Evolutionary conservation across 1,284 basidiomycete genomes (phyloP).

Genomic region (Erythrobasidium hasegawianum): DNA sequence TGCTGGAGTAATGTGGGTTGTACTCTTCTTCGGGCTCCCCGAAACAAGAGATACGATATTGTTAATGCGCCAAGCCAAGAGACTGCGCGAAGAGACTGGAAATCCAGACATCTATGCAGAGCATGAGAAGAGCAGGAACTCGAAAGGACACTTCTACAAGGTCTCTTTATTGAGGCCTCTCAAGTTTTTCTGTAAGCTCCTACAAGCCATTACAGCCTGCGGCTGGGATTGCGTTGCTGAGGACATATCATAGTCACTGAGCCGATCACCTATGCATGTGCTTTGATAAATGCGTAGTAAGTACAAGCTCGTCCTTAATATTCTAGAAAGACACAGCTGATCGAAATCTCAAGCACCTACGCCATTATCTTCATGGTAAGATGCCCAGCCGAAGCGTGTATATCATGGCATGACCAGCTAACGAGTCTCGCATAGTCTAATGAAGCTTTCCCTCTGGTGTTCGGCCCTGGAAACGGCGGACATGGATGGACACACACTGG

Average conservation of each 20-base stretch:
- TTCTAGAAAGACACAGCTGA: background rate
- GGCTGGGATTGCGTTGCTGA: background rate
- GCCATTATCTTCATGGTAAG: background rate
- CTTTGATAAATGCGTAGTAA: background rate
- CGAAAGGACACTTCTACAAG: slow-evolving; percentile 1
- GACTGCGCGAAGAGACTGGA: slow-evolving; percentile 59
- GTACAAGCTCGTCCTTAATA: background rate
- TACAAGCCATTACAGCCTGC: background rate
- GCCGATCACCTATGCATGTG: slow-evolving; percentile 1
- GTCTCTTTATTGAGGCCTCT: background rate
- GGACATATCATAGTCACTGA: background rate
- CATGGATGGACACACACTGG: background rate
- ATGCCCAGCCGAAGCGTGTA: background rate
- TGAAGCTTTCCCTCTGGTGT: background rate
- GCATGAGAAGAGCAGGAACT: slow-evolving; percentile 14
- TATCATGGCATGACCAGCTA: background rate
- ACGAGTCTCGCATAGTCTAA: background rate
- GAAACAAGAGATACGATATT: slow-evolving; percentile 59
- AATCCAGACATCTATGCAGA: slow-evolving; percentile 50
- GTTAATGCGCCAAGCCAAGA: slow-evolving; percentile 55
- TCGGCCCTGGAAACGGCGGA: background rate
- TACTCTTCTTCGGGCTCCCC: slow-evolving; percentile 65
- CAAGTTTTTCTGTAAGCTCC: slow-evolving; percentile 1
- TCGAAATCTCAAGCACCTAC: background rate
- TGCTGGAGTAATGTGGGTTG: slow-evolving; percentile 54